Evolutionary conservation across 768 basidiomycete species (phyloP), one percentile per base, ranked within the genome.

Genomic region (Pholiota molesta): DNA sequence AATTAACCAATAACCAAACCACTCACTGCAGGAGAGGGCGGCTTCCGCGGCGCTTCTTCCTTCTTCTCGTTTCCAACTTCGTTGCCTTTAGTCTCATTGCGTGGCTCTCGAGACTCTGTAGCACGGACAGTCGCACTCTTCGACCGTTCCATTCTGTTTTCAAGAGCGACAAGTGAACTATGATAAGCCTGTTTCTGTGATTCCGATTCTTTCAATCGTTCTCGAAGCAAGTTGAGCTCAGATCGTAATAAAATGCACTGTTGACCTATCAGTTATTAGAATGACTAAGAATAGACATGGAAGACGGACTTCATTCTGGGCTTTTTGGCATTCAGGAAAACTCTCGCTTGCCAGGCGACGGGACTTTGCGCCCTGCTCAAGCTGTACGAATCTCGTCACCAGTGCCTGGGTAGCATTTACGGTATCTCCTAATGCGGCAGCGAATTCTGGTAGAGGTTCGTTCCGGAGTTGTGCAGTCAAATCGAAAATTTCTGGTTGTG

Each of bases 1-100:
- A 83, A 80, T 82, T 78, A 79, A 82, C 66, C 66, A 71, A 69
- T 64, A 68, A 75, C 77, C 80, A 77, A 80, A 78, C 80, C 81
- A 89, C 90, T 86, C 83, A 91, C 90, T 79, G 78, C 82, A 74
- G 88, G 86, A 81, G 87, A 83, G 78, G 82, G 85, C 75, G 83
- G 80, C 75, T 78, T 79, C 68, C 72, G 73, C 72, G 75, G 78
- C 65, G 79, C 74, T 75, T 80, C 82, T 79, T 83, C 83, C 73
- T 75, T 75, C 71, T 65, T 69, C 55, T 76, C 80, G 39, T 71
- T 72, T 56, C 71, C 74, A 21, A 69, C 69, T 17, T 76, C 66
- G 26, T 53, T 57, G 35, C 19, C 33, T 39, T 60, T 58, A 31
- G 35, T 69, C 54, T 51, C 52, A 44, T 71, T 70, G 19, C 61